Evolutionary conservation across 306 rosid species (phyloP).

Genomic region (Myrica gale): DNA sequence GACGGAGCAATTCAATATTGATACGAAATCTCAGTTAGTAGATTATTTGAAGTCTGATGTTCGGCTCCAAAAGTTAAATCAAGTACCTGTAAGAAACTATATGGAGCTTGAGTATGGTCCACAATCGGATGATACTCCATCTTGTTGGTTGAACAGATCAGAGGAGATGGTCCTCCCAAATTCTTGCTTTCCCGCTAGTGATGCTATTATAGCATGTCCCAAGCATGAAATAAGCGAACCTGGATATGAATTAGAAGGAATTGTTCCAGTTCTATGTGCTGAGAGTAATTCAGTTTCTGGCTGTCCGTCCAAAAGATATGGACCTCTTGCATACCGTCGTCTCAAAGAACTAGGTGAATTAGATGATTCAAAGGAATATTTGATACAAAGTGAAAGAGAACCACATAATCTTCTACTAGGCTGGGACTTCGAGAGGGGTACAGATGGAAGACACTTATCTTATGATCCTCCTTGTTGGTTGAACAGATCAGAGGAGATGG

Average conservation of each 20-base stretch:
- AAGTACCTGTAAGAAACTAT: constrained; percentile 32
- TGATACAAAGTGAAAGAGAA: constrained; percentile 22
- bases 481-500: constrained; percentile 35
- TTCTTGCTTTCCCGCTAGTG: constrained; percentile 32
- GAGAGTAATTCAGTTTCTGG: constrained; percentile 25
- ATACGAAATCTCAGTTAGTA: constrained; percentile 34
- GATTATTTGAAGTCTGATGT: constrained; percentile 38
- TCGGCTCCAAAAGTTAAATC: constrained; percentile 38
- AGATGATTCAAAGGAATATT: constrained; percentile 22
- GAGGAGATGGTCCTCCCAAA: constrained; percentile 34
- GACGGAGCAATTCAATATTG: constrained; percentile 26
- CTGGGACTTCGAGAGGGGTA: constrained; percentile 32
- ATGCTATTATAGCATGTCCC: constrained; percentile 30
- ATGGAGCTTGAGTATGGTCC: constrained; percentile 42
- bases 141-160: constrained; percentile 37
- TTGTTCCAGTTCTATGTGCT: constrained; percentile 32
- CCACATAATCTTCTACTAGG: constrained; percentile 46
- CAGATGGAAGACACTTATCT: constrained; percentile 29
- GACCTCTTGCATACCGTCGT: constrained; percentile 24
- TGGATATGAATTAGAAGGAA: constrained; percentile 28
- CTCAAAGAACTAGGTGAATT: constrained; percentile 34
- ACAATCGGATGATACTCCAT: constrained; percentile 32
- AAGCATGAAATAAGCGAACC: constrained; percentile 36
- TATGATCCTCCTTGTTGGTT: constrained; percentile 37
- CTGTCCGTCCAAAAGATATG: constrained; percentile 35